Evolutionary conservation across 2,329 filamentous ascomycete species (phyloP), one percentile per base, ranked within the genome.

Genomic region (Simplicillium sp.): DNA sequence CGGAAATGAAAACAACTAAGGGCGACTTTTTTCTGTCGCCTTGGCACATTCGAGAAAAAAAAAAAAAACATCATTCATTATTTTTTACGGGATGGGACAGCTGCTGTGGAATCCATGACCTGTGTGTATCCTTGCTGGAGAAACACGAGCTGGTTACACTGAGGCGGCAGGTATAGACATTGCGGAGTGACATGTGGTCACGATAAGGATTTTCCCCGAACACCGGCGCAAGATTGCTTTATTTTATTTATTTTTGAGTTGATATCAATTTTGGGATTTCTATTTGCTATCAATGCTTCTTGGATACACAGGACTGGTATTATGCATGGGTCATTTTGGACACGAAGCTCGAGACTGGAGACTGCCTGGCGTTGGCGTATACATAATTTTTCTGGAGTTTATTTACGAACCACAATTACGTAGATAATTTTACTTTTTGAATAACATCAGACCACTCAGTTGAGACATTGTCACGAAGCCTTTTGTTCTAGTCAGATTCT

Each of bases 1-100:
- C 49, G 77, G 76, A 1, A 56, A 71, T 39, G 76, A 81, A 55
- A 18, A 36, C 34, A 36, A 16, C 7, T 12, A 36, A 15, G 18
- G 34, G 17, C 12, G 15, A 16, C 34, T 3, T 31, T 31, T 31
- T 38, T 32, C 29, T 38, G 16, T 31, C 31, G 16, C 13, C 28
- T 29, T 33, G 29, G 12, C 32, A 25, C 20, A 9, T 5, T 9
- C 20, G 9, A 6, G 9, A 6, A 25, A 25, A 6, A 25, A 6
- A 25, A 25, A 25, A 25, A 25, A 25, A 6, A 25, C 6, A 9
- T 25, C 20, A 25, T 25, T 25, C 20, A 25, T 25, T 5, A 6
- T 25, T 9, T 5, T 25, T 25, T 34, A 34, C 12, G 13, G 32
- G 32, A n/a, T 34, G 32, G 32, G 32, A 34, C 20, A 25, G 20